These are phyloP conservation scores for Prosopis cineraria DNA, from an alignment of 306 rosid genomes.

Conservation along the genomic window DNA sequence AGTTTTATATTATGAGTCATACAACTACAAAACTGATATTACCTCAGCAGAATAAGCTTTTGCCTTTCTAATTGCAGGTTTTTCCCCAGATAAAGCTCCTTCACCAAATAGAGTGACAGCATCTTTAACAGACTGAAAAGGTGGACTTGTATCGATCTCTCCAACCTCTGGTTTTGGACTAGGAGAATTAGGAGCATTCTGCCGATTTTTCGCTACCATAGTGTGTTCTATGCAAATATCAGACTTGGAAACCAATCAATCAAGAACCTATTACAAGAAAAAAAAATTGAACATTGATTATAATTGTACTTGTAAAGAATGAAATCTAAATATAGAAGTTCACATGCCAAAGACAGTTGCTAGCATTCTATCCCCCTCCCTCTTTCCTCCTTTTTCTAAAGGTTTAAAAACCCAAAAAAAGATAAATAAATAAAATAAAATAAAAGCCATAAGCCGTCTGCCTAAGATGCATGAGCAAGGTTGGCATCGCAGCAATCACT, in stretches of 20 bases:
- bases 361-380: background rate
- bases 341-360: background rate
- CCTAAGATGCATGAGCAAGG: background rate
- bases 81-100: conserved; percentile 93
- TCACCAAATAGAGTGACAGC: conserved; percentile 91
- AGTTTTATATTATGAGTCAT: background rate
- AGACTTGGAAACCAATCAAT: conserved; percentile 32
- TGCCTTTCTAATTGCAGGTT: conserved; percentile 60
- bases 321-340: background rate
- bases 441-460: too few relatives aligned
- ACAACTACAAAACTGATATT: conserved; percentile 24
- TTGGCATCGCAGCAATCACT: background rate
- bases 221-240: conserved; percentile 28
- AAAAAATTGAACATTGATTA: background rate
- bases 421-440: too few relatives aligned
- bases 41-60: conserved; percentile 94
- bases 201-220: conserved; percentile 74
- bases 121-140: conserved; percentile 98
- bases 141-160: conserved; percentile 97
- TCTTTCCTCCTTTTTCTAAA: background rate
- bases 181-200: conserved; percentile 61
- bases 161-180: conserved; percentile 81
- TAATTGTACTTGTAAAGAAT: background rate
- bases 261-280: conserved; percentile 12
- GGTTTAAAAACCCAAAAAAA: background rate